Base-by-base conservation (phyloP, 805 yeast species). In the Nakazawaea wickerhamii region DNA sequence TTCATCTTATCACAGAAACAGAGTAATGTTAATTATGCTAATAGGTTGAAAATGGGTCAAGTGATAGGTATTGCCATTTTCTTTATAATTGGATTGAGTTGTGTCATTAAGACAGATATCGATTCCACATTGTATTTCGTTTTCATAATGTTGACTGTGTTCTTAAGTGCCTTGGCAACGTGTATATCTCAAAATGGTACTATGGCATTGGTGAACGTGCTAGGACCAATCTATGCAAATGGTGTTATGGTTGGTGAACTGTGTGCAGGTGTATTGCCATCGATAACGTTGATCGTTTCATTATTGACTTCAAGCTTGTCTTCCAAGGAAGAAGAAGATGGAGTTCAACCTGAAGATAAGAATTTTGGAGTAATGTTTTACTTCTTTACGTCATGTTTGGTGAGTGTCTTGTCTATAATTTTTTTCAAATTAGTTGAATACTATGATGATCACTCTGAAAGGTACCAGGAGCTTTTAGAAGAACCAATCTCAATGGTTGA, bases 161-260 rank as follows among this genome's bases (percentile, higher is more conserved):
- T 78, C 17, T 48, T 74, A 2, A 79, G 91, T 42, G 71, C 95
- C 3, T 51, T 82, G 38, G 95, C 95, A 13, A 79, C 93, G 1
- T 81, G 95, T 26, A 64, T 81, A 49, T 82, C 93, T 2, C 99
- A 91, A 55, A 91, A 87, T 54, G 97, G 97, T 10, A 72, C 85
- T 7, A 79, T 90, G 79, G 95, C 98, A 4, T 70, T 87, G 31
- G 93, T 83, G 3, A 85, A 86, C 53, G 77, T 83, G 1, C 68
- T 79, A 55, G 90, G 93, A 4, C 71, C 87, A 1, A 72, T 79
- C 11, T 85, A 76, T 57, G 90, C 95, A 9, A 96, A 93, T 55
- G 95, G 85, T 0, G 84, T 84, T 2, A 86, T 93, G 84, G 90
- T 90, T 3, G 99, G 99, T 1, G 96, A 91, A 60, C 96, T 95